Percentiles rank a stretch among this genome's conserved stretches.
phyloP scores from a whole-genome alignment of 1,284 basidiomycete genomes.

The Malassezia sp. region DNA sequence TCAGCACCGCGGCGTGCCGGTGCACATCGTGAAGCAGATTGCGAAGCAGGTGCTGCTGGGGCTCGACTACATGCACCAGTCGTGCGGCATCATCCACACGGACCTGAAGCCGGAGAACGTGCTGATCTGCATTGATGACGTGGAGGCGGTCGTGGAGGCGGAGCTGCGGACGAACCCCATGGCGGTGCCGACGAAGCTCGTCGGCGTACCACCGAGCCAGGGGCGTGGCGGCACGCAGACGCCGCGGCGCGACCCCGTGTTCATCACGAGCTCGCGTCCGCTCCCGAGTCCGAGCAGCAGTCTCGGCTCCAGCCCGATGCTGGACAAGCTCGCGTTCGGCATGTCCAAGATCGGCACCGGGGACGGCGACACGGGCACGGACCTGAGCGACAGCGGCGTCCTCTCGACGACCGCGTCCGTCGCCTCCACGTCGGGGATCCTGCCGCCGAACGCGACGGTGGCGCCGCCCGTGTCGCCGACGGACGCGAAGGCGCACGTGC shows the following conservation, averaged over 20 bases:
- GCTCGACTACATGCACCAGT: constrained; percentile 91
- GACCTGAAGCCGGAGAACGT: constrained; percentile 98
- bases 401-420: neutral
- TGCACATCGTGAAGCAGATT: constrained; percentile 86
- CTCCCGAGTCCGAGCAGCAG: constrained; percentile 65
- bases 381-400: neutral
- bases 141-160: constrained; percentile 79
- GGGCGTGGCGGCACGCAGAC: constrained; percentile 96
- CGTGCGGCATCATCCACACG: constrained; percentile 71
- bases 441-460: constrained; percentile 10
- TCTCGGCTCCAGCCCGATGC: constrained; percentile 64
- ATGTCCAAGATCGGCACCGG: constrained; percentile 59
- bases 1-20: constrained; percentile 89
- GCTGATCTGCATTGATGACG: constrained; percentile 90
- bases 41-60: constrained; percentile 91
- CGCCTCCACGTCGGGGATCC: no score
- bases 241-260: constrained; percentile 70
- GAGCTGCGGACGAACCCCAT: constrained; percentile 60
- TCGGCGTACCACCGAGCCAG: constrained; percentile 88
- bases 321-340: constrained; percentile 81
- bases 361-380: neutral
- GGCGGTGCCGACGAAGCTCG: constrained; percentile 63
- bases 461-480: neutral
- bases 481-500: neutral
- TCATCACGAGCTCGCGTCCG: constrained; percentile 88